A percentile compares a stretch with the other conserved stretches of the same genome.
Evolutionary conservation across 805 yeast genomes (phyloP).

Genomic region (Pichia californica): DNA sequence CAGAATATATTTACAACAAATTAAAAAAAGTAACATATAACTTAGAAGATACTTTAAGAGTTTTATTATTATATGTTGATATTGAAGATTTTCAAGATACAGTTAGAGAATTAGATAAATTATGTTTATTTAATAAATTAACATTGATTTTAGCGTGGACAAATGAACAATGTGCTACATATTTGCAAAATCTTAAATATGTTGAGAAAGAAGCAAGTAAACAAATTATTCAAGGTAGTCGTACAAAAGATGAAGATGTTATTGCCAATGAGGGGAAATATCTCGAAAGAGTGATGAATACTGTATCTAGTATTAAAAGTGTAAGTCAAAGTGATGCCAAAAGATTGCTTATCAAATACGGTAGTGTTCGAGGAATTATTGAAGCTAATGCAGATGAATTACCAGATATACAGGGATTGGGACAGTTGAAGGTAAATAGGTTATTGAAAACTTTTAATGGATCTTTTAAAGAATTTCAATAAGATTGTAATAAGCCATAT

Average conservation of each 20-base stretch:
- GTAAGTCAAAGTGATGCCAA: slow-evolving; percentile 8
- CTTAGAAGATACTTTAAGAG: slow-evolving; percentile 28
- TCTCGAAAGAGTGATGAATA: slow-evolving; percentile 37
- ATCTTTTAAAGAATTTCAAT: slow-evolving; percentile 3
- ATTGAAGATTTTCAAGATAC: slow-evolving; percentile 50
- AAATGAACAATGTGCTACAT: slow-evolving; percentile 48
- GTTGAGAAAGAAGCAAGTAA: slow-evolving; percentile 28
- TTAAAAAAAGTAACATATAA: slow-evolving; percentile 32
- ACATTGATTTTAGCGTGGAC: slow-evolving; percentile 48
- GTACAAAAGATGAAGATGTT: slow-evolving; percentile 24
- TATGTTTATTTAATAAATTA: slow-evolving; percentile 44
- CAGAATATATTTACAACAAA: slow-evolving; percentile 63
- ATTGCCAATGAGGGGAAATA: slow-evolving; percentile 31
- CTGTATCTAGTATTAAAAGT: slow-evolving; percentile 5
- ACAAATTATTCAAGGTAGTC: slow-evolving; percentile 35
- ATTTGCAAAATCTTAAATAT: slow-evolving; percentile 28
- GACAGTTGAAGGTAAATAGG: slow-evolving; percentile 5
- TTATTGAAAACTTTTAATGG: slow-evolving; percentile 8
- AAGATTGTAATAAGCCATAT: no score
- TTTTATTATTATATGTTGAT: slow-evolving; percentile 59
- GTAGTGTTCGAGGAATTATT: slow-evolving; percentile 4
- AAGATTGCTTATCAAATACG: slow-evolving; percentile 4
- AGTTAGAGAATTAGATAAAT: slow-evolving; percentile 39
- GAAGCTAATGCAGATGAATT: slow-evolving; percentile 3
- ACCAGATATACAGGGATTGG: slow-evolving; percentile 10